A percentile compares a stretch with the other conserved stretches of the same genome.
Evolutionary conservation across 176 grass and related monocot genomes (phyloP).

Genomic region (Aegilops speltoides): DNA sequence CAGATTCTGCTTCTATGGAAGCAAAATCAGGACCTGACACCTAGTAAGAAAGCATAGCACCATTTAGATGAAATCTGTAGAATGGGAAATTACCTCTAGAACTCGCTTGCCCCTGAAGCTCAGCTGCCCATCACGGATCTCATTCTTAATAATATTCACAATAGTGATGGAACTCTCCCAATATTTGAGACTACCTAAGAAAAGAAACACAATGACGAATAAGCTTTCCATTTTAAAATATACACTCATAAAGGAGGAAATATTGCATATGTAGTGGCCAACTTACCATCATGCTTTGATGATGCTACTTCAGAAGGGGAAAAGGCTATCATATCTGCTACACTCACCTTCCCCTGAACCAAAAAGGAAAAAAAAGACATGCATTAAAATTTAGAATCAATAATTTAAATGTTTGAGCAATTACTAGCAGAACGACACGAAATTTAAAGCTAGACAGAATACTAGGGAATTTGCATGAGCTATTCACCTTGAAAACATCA

Average conservation of each 20-base stretch:
- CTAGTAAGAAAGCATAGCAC: not conserved
- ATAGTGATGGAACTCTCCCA: conserved; percentile 90
- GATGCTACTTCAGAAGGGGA: conserved; percentile 50
- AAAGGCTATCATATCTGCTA: conserved; percentile 86
- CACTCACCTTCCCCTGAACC: conserved; percentile 76
- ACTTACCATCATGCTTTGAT: conserved; percentile 78
- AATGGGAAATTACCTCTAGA: conserved; percentile 64
- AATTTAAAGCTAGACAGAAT: not conserved
- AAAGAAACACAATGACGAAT: not conserved
- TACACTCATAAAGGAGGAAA: conserved; percentile 9
- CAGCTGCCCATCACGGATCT: conserved; percentile 87
- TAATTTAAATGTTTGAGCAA: not conserved
- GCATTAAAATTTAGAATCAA: not conserved
- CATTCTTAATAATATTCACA: conserved; percentile 75
- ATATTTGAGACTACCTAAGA: conserved; percentile 65
- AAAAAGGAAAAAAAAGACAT: conserved; percentile 16
- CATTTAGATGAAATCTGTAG: conserved; percentile 16
- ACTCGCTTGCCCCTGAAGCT: conserved; percentile 90
- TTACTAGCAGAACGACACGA: not conserved
- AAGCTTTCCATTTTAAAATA: conserved; percentile 1
- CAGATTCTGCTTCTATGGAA: conserved; percentile 19
- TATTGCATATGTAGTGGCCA: conserved; percentile 31
- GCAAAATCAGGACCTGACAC: conserved; percentile 4
- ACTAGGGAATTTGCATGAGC: not conserved
- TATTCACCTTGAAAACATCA: conserved; percentile 84